A percentile compares a stretch with the other conserved stretches of the same genome.
Evolutionary conservation across 1,139 yeast genomes (phyloP).

Genomic region (Scheffersomyces segobiensis): DNA sequence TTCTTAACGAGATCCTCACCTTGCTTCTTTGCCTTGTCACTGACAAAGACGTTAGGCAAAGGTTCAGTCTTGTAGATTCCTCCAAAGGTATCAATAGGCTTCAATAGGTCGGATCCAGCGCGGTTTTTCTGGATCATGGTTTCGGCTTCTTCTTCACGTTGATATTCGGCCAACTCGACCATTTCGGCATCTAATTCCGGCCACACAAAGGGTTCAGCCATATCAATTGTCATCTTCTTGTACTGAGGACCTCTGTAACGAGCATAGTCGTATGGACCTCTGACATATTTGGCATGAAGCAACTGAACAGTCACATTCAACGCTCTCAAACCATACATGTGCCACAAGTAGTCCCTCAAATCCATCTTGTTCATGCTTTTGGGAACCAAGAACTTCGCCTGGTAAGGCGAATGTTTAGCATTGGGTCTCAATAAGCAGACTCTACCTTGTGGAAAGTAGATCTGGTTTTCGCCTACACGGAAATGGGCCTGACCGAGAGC

Average conservation of each 20-base stretch:
- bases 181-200: conserved; percentile 57
- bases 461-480: conserved; percentile 67
- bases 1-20: conserved; percentile 40
- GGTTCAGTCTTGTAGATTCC: conserved; percentile 76
- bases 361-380: conserved; percentile 88
- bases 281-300: conserved; percentile 67
- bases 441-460: conserved; percentile 83
- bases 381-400: conserved; percentile 92
- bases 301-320: conserved; percentile 84
- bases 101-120: conserved; percentile 66
- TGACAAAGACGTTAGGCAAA: conserved; percentile 71
- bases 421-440: conserved; percentile 79
- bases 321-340: conserved; percentile 85
- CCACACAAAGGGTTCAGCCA: conserved; percentile 93
- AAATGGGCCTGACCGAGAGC: conserved; percentile 76
- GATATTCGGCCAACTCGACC: conserved; percentile 23
- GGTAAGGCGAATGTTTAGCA: conserved; percentile 94
- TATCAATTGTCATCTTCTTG: conserved; percentile 93
- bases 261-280: conserved; percentile 62
- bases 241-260: conserved; percentile 79
- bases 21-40: conserved; percentile 47
- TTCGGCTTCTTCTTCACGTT: conserved; percentile 27
- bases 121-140: conserved; percentile 30
- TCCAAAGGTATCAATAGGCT: conserved; percentile 71
- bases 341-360: conserved; percentile 85